Evolutionary conservation across 768 basidiomycete genomes (phyloP), one percentile per base, ranked within the genome.

Genomic region (Candolleomyces efflorescens): DNA sequence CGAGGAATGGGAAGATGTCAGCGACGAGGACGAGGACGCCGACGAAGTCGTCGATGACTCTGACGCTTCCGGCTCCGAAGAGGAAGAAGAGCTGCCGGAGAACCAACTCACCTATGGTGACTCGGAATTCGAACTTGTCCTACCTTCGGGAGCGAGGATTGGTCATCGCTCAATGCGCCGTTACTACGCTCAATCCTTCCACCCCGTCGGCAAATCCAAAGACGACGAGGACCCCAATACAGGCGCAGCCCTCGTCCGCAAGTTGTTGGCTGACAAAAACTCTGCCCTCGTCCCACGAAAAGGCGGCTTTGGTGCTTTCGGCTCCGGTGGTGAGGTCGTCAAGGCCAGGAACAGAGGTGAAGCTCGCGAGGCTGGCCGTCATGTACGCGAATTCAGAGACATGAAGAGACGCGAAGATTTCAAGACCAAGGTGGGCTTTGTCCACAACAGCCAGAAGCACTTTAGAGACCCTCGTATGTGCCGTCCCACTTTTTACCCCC

Each of bases 311-410:
- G 94, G 95, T 23, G 92, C 92, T 2, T 94, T 80, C 65, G 95
- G 95, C 1, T 73, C 73, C 10, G 94, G 92, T 1, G 86, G 82
- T 7, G 83, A 92, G 32, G 89, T 94, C 10, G 82, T 98, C 60
- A 92, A 88, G 69, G 96, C 94, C 20, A 80, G 93, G 53, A 98
- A 98, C 75, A 81, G 81, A n/a, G 97, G 97, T 2, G 96, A 98
- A 74, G 97, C 97, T 13, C 82, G 83, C 62, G 89, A 98, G 71
- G 96, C 96, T 20, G 92, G 88, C 13, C 81, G 92, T 47, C 92
- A 95, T 71, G 82, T 92, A 1, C 78, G 85, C 55, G 89, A 94
- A 66, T 90, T 89, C 75, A 79, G 89, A 60, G 95, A 97, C 68
- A 85, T 90, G 68, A 83, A 77, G 64, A 78, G 84, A 52, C 81